These are phyloP conservation scores for Chara braunii DNA, from an alignment of 139 green algal genomes.

Conservation along the genomic window DNA sequence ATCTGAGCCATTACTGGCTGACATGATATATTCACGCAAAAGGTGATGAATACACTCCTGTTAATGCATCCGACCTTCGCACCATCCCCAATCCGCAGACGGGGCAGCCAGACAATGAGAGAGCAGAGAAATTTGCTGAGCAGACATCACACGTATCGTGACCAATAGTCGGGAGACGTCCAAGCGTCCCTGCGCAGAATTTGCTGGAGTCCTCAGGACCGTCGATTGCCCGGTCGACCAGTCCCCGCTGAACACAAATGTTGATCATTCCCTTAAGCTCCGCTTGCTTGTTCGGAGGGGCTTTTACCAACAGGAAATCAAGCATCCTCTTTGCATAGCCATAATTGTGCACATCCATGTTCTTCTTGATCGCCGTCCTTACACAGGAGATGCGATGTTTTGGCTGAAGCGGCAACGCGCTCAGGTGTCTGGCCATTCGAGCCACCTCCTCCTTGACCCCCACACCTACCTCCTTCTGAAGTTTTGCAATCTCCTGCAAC, in stretches of 20 bases:
- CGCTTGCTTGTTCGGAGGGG: slow-evolving; percentile 28
- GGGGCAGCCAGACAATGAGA: slow-evolving; percentile 12
- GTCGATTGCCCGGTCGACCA: slow-evolving; percentile 27
- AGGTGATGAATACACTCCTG: too few relatives aligned
- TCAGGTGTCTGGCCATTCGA: slow-evolving; percentile 21
- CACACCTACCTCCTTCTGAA: slow-evolving; percentile 33
- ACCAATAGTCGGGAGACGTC: slow-evolving; percentile 32
- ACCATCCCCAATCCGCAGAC: slow-evolving; percentile 37
- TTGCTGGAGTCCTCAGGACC: slow-evolving; percentile 11
- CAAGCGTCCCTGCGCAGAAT: slow-evolving; percentile 31
- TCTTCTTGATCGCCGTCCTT: slow-evolving; percentile 31
- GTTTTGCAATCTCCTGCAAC: slow-evolving; percentile 27
- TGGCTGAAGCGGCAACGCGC: slow-evolving; percentile 19
- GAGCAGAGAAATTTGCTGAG: slow-evolving; percentile 13
- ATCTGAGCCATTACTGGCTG: too few relatives aligned
- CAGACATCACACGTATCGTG: slow-evolving; percentile 35
- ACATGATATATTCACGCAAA: too few relatives aligned
- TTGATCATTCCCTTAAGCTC: slow-evolving; percentile 19
- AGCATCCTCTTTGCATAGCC: slow-evolving; percentile 20
- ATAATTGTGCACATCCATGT: slow-evolving; percentile 43
- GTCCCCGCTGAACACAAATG: slow-evolving; percentile 21
- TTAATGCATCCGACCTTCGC: slow-evolving; percentile 18
- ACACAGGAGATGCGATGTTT: slow-evolving; percentile 41
- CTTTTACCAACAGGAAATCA: slow-evolving; percentile 26
- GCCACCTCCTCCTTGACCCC: slow-evolving; percentile 38